Percentiles rank a stretch among this genome's conserved stretches.
Conservation (phyloP, 352 stramenopile genomes). For the Phytopythium cucurbitacearum region DNA sequence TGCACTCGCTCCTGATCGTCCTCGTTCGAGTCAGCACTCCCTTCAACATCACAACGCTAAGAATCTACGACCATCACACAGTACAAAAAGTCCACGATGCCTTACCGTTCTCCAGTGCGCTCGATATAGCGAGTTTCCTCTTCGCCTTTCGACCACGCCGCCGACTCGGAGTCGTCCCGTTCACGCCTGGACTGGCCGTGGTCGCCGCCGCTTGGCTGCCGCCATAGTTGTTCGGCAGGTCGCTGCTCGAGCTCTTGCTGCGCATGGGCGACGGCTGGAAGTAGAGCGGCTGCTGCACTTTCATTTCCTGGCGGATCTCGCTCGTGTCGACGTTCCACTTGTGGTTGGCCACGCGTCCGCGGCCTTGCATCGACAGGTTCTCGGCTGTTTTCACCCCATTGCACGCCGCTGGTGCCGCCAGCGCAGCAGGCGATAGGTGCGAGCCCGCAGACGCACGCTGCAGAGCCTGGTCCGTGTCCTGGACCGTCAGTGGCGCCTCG, state of each 20-base stretch:
- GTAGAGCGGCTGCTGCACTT: conserved; percentile 23
- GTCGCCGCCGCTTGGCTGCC: not conserved
- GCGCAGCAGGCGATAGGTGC: not conserved
- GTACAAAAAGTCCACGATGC: not conserved
- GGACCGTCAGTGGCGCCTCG: conserved; percentile 17
- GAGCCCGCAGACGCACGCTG: conserved; percentile 13
- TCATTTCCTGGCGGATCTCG: conserved; percentile 48
- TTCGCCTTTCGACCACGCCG: conserved; percentile 1
- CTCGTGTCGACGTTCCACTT: conserved; percentile 77
- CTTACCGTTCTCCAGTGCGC: conserved; percentile 3
- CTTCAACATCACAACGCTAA: no score
- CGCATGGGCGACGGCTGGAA: conserved; percentile 12
- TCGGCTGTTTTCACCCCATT: conserved; percentile 1
- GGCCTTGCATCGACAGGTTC: conserved; percentile 11
- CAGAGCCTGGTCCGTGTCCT: conserved; percentile 32
- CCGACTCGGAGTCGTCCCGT: not conserved
- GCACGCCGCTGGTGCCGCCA: not conserved
- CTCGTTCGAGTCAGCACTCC: no score
- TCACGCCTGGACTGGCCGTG: not conserved
- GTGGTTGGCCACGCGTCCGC: conserved; percentile 43
- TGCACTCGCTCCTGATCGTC: not conserved
- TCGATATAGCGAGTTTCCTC: not conserved
- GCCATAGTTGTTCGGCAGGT: conserved; percentile 36
- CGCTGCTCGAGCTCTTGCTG: conserved; percentile 30
- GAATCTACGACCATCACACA: no score